phyloP scores from a whole-genome alignment of 768 basidiomycete species.

The Boletus edulis region DNA sequence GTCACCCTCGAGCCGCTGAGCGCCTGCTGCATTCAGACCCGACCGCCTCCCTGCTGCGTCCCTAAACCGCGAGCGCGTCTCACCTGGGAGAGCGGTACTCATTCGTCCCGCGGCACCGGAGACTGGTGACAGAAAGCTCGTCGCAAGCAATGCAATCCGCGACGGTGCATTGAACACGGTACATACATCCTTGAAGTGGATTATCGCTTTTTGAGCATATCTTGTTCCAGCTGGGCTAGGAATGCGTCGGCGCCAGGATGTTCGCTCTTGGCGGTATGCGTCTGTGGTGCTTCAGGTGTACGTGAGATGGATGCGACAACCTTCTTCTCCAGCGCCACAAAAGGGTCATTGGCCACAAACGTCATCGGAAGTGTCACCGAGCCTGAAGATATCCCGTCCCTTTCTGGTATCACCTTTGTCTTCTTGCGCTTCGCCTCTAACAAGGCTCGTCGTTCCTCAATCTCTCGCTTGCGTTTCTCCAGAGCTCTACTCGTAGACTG shows the following conservation, averaged over 20 bases:
- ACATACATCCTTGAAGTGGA: background rate
- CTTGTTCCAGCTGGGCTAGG: slow-evolving; percentile 61
- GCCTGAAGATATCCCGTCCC: background rate
- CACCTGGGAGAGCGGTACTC: too few species aligned
- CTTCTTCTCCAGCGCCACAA: slow-evolving; percentile 46
- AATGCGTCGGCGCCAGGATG: slow-evolving; percentile 54
- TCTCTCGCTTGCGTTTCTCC: slow-evolving; percentile 71
- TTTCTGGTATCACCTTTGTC: slow-evolving; percentile 22
- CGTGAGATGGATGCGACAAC: slow-evolving; percentile 15
- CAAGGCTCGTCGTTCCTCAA: slow-evolving; percentile 60
- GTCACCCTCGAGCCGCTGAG: too few species aligned
- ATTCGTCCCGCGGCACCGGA: too few species aligned
- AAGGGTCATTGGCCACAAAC: slow-evolving; percentile 41
- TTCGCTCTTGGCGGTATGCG: slow-evolving; percentile 18
- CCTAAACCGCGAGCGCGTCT: too few species aligned
- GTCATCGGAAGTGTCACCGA: background rate
- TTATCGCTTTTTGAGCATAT: slow-evolving; percentile 41
- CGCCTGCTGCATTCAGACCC: too few species aligned
- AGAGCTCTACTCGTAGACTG: slow-evolving; percentile 45
- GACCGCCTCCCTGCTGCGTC: too few species aligned
- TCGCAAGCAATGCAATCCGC: too few species aligned
- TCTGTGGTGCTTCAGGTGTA: slow-evolving; percentile 26
- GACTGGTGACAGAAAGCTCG: too few species aligned
- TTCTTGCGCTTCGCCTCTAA: slow-evolving; percentile 72
- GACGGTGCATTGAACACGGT: too few species aligned